phyloP scores from a whole-genome alignment of 345 rosid species.

The Punica granatum region DNA sequence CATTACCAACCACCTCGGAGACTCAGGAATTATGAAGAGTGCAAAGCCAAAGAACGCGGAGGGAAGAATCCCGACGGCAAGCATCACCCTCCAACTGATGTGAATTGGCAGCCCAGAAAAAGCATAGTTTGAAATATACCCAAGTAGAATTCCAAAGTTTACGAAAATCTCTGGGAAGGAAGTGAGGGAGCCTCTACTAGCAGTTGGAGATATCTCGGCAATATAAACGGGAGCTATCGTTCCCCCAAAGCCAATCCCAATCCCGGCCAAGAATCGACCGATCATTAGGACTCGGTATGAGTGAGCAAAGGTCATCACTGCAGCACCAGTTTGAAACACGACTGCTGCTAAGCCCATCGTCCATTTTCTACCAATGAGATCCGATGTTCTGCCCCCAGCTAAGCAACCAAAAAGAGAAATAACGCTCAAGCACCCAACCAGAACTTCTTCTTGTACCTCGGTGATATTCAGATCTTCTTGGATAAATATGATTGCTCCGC shows the following conservation, averaged over 20 bases:
- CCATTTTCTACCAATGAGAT: constrained; percentile 79
- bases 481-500: constrained; percentile 88
- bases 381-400: constrained; percentile 81
- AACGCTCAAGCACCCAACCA: constrained; percentile 70
- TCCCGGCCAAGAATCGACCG: constrained; percentile 71
- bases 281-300: constrained; percentile 60
- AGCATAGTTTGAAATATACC: constrained; percentile 81
- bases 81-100: constrained; percentile 84
- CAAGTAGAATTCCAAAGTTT: constrained; percentile 77
- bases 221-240: constrained; percentile 89
- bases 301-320: constrained; percentile 68
- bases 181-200: constrained; percentile 61
- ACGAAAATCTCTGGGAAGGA: constrained; percentile 85
- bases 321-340: constrained; percentile 68
- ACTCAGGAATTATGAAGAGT: constrained; percentile 82
- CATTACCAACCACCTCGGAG: constrained; percentile 88
- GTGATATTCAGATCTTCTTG: constrained; percentile 73
- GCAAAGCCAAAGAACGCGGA: constrained; percentile 68
- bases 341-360: constrained; percentile 90
- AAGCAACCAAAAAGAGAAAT: constrained; percentile 80
- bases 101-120: constrained; percentile 63
- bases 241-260: constrained; percentile 80
- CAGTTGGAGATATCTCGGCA: constrained; percentile 72
- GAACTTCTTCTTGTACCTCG: constrained; percentile 72
- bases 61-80: constrained; percentile 80